phyloP scores from a whole-genome alignment of 345 rosid genomes.

The Orychophragmus violaceus region DNA sequence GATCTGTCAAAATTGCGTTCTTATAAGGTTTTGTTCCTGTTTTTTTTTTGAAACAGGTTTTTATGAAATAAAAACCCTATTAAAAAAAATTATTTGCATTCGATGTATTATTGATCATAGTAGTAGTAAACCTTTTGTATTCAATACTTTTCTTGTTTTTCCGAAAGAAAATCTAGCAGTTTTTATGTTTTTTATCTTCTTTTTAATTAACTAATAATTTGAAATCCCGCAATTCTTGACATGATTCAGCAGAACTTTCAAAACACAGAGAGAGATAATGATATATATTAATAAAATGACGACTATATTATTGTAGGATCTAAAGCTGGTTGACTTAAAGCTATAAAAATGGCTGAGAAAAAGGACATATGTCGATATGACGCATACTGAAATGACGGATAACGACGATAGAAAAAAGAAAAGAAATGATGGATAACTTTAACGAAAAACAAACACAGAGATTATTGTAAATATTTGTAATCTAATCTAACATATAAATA shows the following conservation, averaged over 20 bases:
- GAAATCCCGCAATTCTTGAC: constrained; percentile 22
- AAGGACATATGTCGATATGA: constrained; percentile 20
- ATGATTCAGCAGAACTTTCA: neutral
- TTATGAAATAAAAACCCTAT: too few species aligned
- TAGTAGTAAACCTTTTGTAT: neutral
- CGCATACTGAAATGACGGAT: constrained; percentile 20
- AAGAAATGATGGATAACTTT: constrained; percentile 21
- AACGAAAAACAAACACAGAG: neutral
- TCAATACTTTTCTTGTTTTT: neutral
- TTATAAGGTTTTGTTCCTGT: too few species aligned
- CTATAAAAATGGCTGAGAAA: constrained; percentile 25
- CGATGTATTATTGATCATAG: too few species aligned
- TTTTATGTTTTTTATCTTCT: neutral
- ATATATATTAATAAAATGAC: constrained; percentile 1
- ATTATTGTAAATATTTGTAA: too few species aligned
- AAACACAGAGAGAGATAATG: neutral
- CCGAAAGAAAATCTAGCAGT: neutral
- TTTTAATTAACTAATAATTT: neutral
- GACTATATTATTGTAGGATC: constrained; percentile 16
- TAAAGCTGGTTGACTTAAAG: constrained; percentile 33
- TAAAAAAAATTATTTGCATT: too few species aligned
- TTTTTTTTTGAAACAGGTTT: too few species aligned
- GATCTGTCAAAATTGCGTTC: too few species aligned
- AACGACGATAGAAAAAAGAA: neutral
- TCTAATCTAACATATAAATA: too few species aligned